Evolutionary conservation across 2,329 filamentous ascomycete genomes (phyloP).

Genomic region (Fusarium zealandicum): DNA sequence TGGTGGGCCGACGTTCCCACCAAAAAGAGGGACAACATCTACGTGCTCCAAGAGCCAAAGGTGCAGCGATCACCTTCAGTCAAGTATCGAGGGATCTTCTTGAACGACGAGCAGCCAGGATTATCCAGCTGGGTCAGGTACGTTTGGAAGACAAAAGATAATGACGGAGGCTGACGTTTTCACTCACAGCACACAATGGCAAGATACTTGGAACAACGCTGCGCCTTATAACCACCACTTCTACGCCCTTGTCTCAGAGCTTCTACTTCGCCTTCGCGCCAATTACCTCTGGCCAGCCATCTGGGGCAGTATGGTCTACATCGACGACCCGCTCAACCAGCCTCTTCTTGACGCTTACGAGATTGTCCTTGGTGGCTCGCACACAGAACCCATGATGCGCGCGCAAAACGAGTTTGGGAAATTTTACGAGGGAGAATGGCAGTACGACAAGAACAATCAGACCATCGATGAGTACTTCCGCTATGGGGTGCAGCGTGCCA

Average conservation of each 20-base stretch:
- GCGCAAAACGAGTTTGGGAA: conserved; percentile 63
- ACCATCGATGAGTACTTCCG: conserved; percentile 73
- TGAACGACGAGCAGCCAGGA: conserved; percentile 59
- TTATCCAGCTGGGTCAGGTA: conserved; percentile 60
- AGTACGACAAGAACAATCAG: conserved; percentile 73
- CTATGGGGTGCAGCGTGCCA: conserved; percentile 70
- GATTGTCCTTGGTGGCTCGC: conserved; percentile 75
- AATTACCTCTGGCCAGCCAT: conserved; percentile 80
- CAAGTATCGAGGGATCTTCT: conserved; percentile 67
- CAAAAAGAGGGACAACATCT: conserved; percentile 55
- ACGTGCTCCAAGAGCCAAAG: conserved; percentile 49
- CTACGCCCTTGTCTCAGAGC: conserved; percentile 73
- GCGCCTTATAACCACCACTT: conserved; percentile 69
- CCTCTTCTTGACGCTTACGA: conserved; percentile 76
- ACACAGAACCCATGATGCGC: conserved; percentile 75
- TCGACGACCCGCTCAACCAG: conserved; percentile 74
- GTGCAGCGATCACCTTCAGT: conserved; percentile 58
- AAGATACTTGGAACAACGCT: conserved; percentile 48
- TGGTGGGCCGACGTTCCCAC: conserved; percentile 66
- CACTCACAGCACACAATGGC: conserved; percentile 49
- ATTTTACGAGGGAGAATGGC: conserved; percentile 68
- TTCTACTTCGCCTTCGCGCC: conserved; percentile 71
- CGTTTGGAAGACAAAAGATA: fast-evolving
- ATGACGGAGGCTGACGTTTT: neutral
- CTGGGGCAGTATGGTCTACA: conserved; percentile 75